Base-by-base conservation (phyloP, 441 rosid genomes). In the Euphorbia celastroides region DNA sequence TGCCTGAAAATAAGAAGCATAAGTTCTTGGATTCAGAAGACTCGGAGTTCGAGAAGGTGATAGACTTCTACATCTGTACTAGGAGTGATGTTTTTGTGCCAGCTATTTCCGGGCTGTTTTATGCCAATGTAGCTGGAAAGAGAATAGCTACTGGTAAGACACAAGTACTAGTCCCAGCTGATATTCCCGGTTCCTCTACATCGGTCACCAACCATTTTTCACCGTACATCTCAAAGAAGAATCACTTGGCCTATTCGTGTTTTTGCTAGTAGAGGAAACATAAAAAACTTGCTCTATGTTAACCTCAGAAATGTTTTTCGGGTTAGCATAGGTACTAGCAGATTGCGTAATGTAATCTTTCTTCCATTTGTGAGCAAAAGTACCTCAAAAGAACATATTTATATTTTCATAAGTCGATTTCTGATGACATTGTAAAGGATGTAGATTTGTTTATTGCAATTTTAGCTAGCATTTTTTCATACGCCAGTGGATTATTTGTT, bases 231-330 rank as follows among this genome's bases (percentile, higher is more conserved):
- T 74, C 89, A 30, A 94, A 92, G 81, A 87, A 87, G 84, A 94
- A 94, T 78, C 99, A 94, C 78, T 67, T 94, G 81, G 99, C 97
- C 28, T 87, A 92, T 80, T 86, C 99, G 20, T 94, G 99, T 82
- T 86, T 83, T 74, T 92, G 97, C 86, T 88, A 78, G 75, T 65
- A 64, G n/a, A 7, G 3, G 17, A 62, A 58, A 66, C 72, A 54
- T 42, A 19, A 52, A 23, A 44, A 60, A 34, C 55, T 38, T 58
- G 2, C 3, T 70, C 48, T 54, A 44, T 50, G 65, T 27, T 51
- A 22, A 26, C 59, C 62, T 31, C 67, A 16, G 12, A 22, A 25
- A 28, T 66, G 66, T 67, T 54, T 66, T 72, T 31, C 48, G 38
- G n/a, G 55, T 10, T 30, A 70, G 70, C 71, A 64, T 41, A 57